Evolutionary conservation across 2,329 filamentous ascomycete genomes (phyloP), one percentile per base, ranked within the genome.

Genomic region (Cladophialophora bantiana): DNA sequence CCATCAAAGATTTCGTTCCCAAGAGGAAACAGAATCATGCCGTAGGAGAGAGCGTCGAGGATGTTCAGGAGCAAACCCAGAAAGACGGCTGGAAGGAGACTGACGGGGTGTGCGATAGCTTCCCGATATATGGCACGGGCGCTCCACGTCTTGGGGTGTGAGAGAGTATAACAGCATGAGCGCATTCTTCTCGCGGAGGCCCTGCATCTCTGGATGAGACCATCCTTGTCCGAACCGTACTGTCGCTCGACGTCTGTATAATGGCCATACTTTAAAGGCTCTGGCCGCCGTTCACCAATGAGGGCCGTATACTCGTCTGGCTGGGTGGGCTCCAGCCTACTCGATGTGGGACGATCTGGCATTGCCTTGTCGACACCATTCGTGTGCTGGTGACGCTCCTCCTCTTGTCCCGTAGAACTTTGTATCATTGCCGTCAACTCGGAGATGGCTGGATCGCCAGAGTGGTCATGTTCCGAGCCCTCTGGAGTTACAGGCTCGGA

Each of bases 1-100:
- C 90, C 86, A 34, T 90, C 87, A 77, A 99, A 99, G 20, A 97
- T 86, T 7, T 92, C 88, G 69, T 92, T 90, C 6, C 94, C 94
- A 0, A 99, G 84, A 0, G 95, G 95, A 72, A 99, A 99, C 12
- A 99, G 81, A 74, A 97, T 97, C 91, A 96, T 95, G 73, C 92
- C 95, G 75, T 99, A 99, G 2, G 94, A 98, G 48, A 99, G 81
- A 5, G 94, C 95, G 82, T 99, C 95, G 20, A 99, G 83, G 54
- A 99, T 90, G 73, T 99, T 99, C 18, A 99, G 86, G 1, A 99
- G 83, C 32, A 97, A 80, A 0, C 95, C 95, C 0, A 99, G 87
- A 71, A 96, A 86, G 0, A 98, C 94, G 2, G 94, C 91, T 1
- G 95, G 95, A 15, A 97, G 77, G 71, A 90, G 90, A 56, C 87